Percentiles rank a stretch among this genome's conserved stretches.
Conservation (phyloP, 441 rosid species). For the Rhodomyrtus psidioides region DNA sequence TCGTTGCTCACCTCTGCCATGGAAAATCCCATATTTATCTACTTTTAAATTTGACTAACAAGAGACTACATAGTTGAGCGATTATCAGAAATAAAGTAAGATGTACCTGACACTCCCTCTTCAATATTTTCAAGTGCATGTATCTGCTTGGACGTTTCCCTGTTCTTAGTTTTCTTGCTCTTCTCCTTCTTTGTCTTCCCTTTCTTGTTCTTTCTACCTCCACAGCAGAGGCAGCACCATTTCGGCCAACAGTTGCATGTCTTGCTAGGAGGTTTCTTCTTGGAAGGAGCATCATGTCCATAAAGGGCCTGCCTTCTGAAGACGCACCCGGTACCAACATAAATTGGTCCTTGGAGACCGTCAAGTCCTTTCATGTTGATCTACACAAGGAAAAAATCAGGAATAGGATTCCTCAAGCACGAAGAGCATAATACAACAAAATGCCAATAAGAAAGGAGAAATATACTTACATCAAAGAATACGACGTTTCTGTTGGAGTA, state of each 20-base stretch:
- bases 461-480: slow-evolving; percentile 59
- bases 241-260: slow-evolving; percentile 3
- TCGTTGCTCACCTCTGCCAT: not conserved
- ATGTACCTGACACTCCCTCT: not conserved
- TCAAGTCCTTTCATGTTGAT: slow-evolving; percentile 79
- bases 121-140: slow-evolving; percentile 1
- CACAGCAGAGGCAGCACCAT: not conserved
- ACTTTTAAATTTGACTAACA: not conserved
- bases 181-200: slow-evolving; percentile 5
- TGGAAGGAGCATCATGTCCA: slow-evolving; percentile 65
- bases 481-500: slow-evolving; percentile 88
- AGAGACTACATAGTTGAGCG: not conserved
- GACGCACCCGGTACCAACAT: slow-evolving; percentile 89
- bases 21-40: not conserved
- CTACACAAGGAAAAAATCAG: not conserved
- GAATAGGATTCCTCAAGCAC: not conserved
- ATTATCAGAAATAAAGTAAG: not conserved
- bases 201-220: not conserved
- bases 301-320: slow-evolving; percentile 83
- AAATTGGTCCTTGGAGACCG: slow-evolving; percentile 86
- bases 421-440: not conserved
- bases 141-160: slow-evolving; percentile 6
- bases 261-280: not conserved
- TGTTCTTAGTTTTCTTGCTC: slow-evolving; percentile 20
- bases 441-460: not conserved